These are phyloP conservation scores for Calocybe cyanea DNA, from an alignment of 768 basidiomycete species.

Conservation along the genomic window DNA sequence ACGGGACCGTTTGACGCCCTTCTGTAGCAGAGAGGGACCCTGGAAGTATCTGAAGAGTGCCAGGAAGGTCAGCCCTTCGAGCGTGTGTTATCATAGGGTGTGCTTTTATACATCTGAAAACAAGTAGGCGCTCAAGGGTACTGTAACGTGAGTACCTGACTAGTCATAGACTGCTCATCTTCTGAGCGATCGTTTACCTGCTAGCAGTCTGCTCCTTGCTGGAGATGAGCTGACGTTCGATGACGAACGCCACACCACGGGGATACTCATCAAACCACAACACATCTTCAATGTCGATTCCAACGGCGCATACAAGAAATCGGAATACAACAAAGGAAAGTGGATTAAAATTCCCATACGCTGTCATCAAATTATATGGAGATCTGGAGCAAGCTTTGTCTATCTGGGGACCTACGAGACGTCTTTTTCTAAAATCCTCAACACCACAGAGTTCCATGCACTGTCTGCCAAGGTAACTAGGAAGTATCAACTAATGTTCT, in stretches of 20 bases:
- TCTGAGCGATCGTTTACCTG: too few relatives aligned
- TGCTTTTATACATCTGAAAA: too few relatives aligned
- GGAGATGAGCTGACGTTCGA: neutral
- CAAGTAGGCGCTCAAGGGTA: neutral
- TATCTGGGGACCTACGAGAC: slow-evolving; percentile 4
- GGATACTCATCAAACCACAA: slow-evolving; percentile 1
- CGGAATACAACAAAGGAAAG: neutral
- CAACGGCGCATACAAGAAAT: neutral
- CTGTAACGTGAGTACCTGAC: neutral
- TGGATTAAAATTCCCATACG: neutral
- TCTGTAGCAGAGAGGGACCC: neutral
- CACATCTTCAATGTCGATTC: neutral
- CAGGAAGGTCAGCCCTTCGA: neutral
- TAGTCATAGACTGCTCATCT: neutral
- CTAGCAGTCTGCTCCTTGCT: neutral
- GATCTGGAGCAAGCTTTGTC: neutral
- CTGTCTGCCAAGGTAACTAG: neutral
- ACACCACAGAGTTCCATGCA: neutral
- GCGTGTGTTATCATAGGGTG: too few relatives aligned
- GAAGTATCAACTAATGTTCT: neutral
- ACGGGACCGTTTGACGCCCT: neutral
- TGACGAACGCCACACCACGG: neutral
- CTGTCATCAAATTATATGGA: neutral
- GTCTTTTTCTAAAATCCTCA: neutral
- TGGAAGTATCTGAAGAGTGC: slow-evolving; percentile 2